Evolutionary conservation across 495 filamentous ascomycete genomes (phyloP).

Genomic region (Xanthoparmelia taractica): DNA sequence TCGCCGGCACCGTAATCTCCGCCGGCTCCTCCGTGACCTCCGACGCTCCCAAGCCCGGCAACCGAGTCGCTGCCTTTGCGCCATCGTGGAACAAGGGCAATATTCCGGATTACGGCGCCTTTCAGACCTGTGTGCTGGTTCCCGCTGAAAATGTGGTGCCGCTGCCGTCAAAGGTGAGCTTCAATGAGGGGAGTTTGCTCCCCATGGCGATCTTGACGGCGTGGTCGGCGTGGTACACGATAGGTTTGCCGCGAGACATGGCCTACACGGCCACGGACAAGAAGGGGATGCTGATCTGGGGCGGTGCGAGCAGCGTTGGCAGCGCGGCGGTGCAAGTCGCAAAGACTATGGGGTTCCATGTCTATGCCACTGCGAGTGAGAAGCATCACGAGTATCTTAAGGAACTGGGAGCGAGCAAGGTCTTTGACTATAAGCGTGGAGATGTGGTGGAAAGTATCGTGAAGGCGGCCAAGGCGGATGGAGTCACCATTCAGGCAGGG

Average conservation of each 20-base stretch:
- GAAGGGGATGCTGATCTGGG: constrained; percentile 42
- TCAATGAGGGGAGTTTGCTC: constrained; percentile 40
- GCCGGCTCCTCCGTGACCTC: constrained; percentile 34
- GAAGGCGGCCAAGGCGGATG: constrained; percentile 35
- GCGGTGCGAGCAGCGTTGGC: constrained; percentile 41
- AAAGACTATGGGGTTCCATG: constrained; percentile 35
- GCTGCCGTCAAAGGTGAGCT: constrained; percentile 36
- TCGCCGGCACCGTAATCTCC: constrained; percentile 34
- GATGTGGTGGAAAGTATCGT: constrained; percentile 39
- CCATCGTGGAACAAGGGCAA: constrained; percentile 31
- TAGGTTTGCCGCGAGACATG: constrained; percentile 32
- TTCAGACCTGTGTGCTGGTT: constrained; percentile 37
- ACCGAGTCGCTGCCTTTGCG: constrained; percentile 39
- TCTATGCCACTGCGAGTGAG: constrained; percentile 44
- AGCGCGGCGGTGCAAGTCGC: constrained; percentile 38
- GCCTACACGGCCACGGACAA: constrained; percentile 28
- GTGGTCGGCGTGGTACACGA: constrained; percentile 31
- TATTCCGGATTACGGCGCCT: constrained; percentile 35
- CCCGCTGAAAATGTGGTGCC: constrained; percentile 28
- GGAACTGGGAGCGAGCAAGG: constrained; percentile 40
- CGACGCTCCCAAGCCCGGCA: constrained; percentile 28
- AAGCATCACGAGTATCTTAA: constrained; percentile 39
- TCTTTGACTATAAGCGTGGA: constrained; percentile 44
- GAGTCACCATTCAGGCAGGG: constrained; percentile 34
- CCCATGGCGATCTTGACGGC: constrained; percentile 37